Conservation (phyloP, 768 basidiomycete genomes). For the Baorangia bicolor region DNA sequence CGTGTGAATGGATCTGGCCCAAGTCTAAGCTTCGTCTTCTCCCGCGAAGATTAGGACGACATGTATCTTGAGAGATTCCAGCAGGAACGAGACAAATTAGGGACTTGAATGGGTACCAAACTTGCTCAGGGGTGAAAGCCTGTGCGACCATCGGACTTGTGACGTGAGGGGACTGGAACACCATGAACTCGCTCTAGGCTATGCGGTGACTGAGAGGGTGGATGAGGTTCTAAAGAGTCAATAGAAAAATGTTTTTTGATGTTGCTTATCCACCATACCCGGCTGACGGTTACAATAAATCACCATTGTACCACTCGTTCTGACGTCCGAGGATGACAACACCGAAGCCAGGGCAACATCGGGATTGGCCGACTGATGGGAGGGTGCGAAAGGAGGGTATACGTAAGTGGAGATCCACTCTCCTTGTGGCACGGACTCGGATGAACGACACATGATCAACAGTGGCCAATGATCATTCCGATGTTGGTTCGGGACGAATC, state of each 20-base stretch:
- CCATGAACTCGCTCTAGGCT: too few species aligned
- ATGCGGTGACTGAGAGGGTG: too few species aligned
- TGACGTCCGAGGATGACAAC: constrained; percentile 1
- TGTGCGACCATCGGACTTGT: constrained; percentile 2
- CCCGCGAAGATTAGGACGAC: constrained; percentile 25
- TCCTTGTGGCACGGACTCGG: constrained; percentile 7
- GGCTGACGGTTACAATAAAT: neutral
- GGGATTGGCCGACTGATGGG: neutral
- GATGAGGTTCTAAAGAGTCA: too few species aligned
- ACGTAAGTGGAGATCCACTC: constrained; percentile 3
- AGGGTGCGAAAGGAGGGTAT: neutral
- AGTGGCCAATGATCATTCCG: neutral
- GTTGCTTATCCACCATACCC: neutral
- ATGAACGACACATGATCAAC: neutral
- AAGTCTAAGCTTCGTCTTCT: constrained; percentile 16
- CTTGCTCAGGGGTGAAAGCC: neutral
- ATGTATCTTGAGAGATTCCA: constrained; percentile 5
- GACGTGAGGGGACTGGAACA: too few species aligned
- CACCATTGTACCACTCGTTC: neutral
- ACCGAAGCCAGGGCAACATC: neutral
- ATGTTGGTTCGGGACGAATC: neutral
- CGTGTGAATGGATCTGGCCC: constrained; percentile 22
- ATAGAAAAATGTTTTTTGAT: too few species aligned
- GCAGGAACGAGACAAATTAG: neutral
- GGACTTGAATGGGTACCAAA: neutral